phyloP scores from a whole-genome alignment of 2,329 filamentous ascomycete species.

The Thielaviopsis populi region DNA sequence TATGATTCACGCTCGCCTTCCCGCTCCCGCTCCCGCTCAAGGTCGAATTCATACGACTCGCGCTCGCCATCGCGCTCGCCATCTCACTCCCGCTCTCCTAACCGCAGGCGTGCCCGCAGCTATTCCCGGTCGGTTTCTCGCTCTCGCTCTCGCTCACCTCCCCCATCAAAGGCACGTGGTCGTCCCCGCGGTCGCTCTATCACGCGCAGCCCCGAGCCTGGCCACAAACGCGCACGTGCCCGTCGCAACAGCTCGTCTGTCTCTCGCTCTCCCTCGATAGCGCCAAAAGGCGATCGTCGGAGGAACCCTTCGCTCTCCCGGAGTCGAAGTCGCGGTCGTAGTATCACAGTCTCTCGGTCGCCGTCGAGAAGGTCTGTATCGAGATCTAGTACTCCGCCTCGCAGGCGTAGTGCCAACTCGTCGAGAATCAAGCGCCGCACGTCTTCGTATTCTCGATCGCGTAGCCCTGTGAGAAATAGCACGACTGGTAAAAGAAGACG shows the following conservation, averaged over 20 bases:
- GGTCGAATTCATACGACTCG: constrained; percentile 18
- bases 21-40: constrained; percentile 23
- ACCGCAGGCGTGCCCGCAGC: too few relatives aligned
- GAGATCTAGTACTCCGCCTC: constrained; percentile 20
- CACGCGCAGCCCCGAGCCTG: constrained; percentile 21
- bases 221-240: constrained; percentile 2
- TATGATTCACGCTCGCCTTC: constrained; percentile 12
- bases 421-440: neutral
- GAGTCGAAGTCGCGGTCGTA: constrained; percentile 14
- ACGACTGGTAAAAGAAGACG: constrained; percentile 11
- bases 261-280: constrained; percentile 15
- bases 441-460: constrained; percentile 10
- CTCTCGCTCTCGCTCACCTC: constrained; percentile 19
- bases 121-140: too few relatives aligned
- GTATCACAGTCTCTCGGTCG: constrained; percentile 14
- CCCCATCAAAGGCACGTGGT: constrained; percentile 18
- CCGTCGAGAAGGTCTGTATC: constrained; percentile 8
- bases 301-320: constrained; percentile 14
- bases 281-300: neutral
- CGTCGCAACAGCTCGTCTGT: constrained; percentile 11
- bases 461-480: constrained; percentile 4
- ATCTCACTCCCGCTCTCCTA: constrained; percentile 28
- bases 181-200: constrained; percentile 24
- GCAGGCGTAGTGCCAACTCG: neutral
- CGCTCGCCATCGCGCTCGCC: constrained; percentile 22